A percentile compares a stretch with the other conserved stretches of the same genome.
Evolutionary conservation across 192 early-diverging fungal genomes (phyloP).

Genomic region (Backusella morwellensis): DNA sequence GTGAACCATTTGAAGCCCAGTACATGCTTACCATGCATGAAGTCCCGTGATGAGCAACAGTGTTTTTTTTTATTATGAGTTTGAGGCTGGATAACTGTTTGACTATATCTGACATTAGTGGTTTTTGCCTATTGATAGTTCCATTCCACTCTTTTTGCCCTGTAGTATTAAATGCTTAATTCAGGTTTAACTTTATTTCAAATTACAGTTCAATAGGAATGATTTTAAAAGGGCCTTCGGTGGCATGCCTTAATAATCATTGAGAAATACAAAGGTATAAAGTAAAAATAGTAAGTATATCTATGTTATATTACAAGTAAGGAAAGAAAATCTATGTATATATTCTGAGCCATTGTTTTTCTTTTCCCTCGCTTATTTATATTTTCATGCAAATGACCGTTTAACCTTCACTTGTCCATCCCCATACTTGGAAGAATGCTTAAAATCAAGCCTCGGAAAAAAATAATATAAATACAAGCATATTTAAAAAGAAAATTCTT

Average conservation of each 20-base stretch:
- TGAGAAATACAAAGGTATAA: background rate
- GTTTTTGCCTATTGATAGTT: background rate
- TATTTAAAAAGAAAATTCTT: background rate
- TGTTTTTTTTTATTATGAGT: background rate
- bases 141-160: background rate
- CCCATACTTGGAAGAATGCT: background rate
- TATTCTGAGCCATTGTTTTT: background rate
- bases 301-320: background rate
- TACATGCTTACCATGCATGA: background rate
- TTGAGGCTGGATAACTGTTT: background rate
- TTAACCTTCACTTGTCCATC: background rate
- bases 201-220: background rate
- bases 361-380: background rate
- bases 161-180: background rate
- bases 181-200: no score
- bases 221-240: background rate
- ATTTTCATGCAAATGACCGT: background rate
- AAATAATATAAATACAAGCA: background rate
- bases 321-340: background rate
- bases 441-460: background rate
- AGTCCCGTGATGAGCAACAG: background rate
- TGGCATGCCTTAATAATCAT: background rate
- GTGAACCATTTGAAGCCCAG: background rate
- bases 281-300: background rate
- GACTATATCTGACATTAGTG: background rate